Evolutionary conservation across 257 asterid species (phyloP), one percentile per base, ranked within the genome.

Genomic region (Lantana camara): DNA sequence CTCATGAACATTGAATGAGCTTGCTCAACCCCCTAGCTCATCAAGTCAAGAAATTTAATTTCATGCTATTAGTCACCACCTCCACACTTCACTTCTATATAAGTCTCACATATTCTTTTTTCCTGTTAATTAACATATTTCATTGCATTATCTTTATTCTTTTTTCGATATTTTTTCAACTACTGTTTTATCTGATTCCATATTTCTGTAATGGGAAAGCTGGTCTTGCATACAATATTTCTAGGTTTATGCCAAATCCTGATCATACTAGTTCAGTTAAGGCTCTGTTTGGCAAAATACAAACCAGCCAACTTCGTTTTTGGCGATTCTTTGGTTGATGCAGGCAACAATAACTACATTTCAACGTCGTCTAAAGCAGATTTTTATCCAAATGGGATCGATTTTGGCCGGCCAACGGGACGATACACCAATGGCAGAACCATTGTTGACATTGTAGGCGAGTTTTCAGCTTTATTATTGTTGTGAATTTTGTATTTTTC

Each of bases 261-360:
- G 41, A 47, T 47, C 40, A 7, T 63, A 27, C 34, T 72, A 35
- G 14, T 44, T 9, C 40, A 58, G 72, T 27, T 66, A 13, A 55
- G 70, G 66, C 30, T 57, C 8, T 61, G 82, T 49, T 58, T 24
- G 51, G 78, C 79, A 2, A 44, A 72, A 44, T 27, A 55, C 12
- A 0, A 42, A 8, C 83, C 81, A 20, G 81, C 89, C 7, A 81
- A 74, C 66, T 89, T 84, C 60, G 83, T 89, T 9, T 86, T 89
- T 76, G 96, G 96, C 66, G 95, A 89, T 75, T 89, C 96, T 38
- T 71, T 86, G 41, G 96, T 86, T 51, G 96, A 89, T 70, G 81
- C 63, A 20, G 96, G 96, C 44, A 84, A 89, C 71, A 89, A 89
- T 71, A 80, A 89, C 82, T 89, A 80, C 81, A 79, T 89, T 73